Percentiles rank a stretch among this genome's conserved stretches.
These are phyloP conservation scores for Russula griseocarnosa DNA, from an alignment of 768 basidiomycete genomes.

Conservation along the genomic window DNA sequence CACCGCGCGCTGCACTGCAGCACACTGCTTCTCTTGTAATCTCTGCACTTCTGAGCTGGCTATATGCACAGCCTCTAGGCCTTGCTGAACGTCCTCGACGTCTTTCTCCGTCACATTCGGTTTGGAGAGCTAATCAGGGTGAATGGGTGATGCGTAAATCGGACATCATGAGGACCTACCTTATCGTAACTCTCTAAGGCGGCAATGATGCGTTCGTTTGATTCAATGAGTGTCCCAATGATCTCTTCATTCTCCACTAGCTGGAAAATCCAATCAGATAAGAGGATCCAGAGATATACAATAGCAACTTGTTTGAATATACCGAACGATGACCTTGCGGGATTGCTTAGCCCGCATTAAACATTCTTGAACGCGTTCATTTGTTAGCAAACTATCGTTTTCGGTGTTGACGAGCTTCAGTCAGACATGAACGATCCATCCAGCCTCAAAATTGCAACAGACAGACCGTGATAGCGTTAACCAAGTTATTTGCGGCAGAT, in stretches of 20 bases:
- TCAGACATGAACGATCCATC: slow-evolving; percentile 19
- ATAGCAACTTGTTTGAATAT: slow-evolving; percentile 65
- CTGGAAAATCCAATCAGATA: slow-evolving; percentile 38
- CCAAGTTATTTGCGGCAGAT: slow-evolving; percentile 86
- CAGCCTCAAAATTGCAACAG: slow-evolving; percentile 2
- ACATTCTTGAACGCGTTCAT: slow-evolving; percentile 83
- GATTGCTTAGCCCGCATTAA: slow-evolving; percentile 68
- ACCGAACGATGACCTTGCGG: slow-evolving; percentile 78
- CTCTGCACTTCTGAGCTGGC: slow-evolving; percentile 47
- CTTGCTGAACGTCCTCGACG: slow-evolving; percentile 43
- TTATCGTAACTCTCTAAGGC: slow-evolving; percentile 84
- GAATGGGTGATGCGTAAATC: not conserved
- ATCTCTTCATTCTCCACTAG: slow-evolving; percentile 92
- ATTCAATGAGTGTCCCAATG: slow-evolving; percentile 90
- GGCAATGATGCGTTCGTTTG: slow-evolving; percentile 86
- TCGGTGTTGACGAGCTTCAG: slow-evolving; percentile 81
- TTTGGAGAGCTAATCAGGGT: slow-evolving; percentile 38
- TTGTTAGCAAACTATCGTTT: slow-evolving; percentile 68
- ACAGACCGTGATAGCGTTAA: slow-evolving; percentile 84
- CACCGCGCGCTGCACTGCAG: slow-evolving; percentile 46
- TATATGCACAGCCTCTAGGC: slow-evolving; percentile 52
- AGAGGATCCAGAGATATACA: slow-evolving; percentile 3
- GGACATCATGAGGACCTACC: slow-evolving; percentile 38
- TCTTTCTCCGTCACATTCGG: slow-evolving; percentile 41
- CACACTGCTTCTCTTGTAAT: slow-evolving; percentile 59